Evolutionary conservation across 1,284 basidiomycete genomes (phyloP), one percentile per base, ranked within the genome.

Genomic region (Microstroma glucosiphilum): DNA sequence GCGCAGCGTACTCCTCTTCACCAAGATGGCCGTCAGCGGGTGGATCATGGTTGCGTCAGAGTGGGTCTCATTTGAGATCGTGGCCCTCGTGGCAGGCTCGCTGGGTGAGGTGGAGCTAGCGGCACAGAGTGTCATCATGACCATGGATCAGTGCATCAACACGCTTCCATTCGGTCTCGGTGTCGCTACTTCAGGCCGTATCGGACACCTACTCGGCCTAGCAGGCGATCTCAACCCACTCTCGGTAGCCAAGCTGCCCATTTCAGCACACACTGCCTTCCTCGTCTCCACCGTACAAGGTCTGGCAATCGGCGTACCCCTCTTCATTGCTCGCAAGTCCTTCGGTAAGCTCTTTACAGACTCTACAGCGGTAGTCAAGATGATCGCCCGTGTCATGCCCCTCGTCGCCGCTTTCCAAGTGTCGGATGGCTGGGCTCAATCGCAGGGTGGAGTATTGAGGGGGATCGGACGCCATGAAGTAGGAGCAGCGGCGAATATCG

Each of bases 61-160:
- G 80, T 89, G 88, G 88, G 88, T 86, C 53, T 88, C 88, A 0
- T 89, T 89, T 67, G 88, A 89, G 73, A 88, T 89, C 48, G 88
- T 89, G 7, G 88, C 88, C 4, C 80, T 89, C 21, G 86, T 86
- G n/a, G 88, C 88, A 9, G 88, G 87, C 17, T 82, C 84, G 21
- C 81, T 90, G 1, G 87, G 88, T 9, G 72, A 83, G n/a, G 74
- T 87, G 42, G 81, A 87, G 1, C 82, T 89, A 19, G 88, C 87
- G 3, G 87, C 87, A 1, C 88, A 90, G 72, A 86, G 87, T 0
- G 86, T 89, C 48, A 88, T 89, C 63, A 89, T 89, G 87, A 89
- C 88, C n/a, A 85, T 86, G 12, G 88, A 89, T 72, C 88, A 89
- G 78, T 86, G 87, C 64, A 75, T 87, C 40, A 86, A 86, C 67